Base-by-base conservation (phyloP, 2,329 filamentous ascomycete genomes). In the Kalaharituber pfeilii region DNA sequence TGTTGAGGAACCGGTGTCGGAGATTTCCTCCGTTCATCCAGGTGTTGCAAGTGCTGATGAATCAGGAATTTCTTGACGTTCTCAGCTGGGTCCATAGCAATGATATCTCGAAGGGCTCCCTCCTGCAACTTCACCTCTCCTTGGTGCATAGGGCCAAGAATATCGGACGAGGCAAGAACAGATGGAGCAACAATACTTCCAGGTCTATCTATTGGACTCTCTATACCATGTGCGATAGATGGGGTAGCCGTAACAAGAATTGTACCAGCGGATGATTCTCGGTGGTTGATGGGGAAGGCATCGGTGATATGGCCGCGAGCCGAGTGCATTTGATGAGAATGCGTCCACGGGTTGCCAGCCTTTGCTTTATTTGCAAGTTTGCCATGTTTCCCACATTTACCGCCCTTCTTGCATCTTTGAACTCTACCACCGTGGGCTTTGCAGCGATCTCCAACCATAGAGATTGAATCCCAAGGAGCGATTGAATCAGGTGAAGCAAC, bases 31-130 rank as follows among this genome's bases (percentile, higher is more conserved):
- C 60, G 58, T 52, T 64, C 62, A 33, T 64, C 62, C 27, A 63
- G 53, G 33, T 77, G 74, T 50, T 76, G 71, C 56, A 78, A 66
- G 67, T 84, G 81, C 67, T 96, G 89, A 66, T 94, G 88, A 65
- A 78, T 78, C 52, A 96, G 76, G 69, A 94, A 96, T 61, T 94
- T 86, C 65, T 85, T 81, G 30, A 96, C 86, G 62, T 89, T 94
- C 69, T 95, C 88, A 67, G 93, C 88, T 5, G 88, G 84, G 65
- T 95, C 87, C 52, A 83, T 77, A 18, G 74, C 72, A 65, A 83
- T 75, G 28, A 94, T 66, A 58, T 75, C 79, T 55, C 80, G 78
- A 15, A 94, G 79, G 42, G 75, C 76, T 50, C 82, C 79, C 66
- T 87, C 81, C 63, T 87, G 81, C 33, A 95, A 76, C 20, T 70